Conservation (phyloP, 78 protist species). For the Monocercomonoides exilis region DNA sequence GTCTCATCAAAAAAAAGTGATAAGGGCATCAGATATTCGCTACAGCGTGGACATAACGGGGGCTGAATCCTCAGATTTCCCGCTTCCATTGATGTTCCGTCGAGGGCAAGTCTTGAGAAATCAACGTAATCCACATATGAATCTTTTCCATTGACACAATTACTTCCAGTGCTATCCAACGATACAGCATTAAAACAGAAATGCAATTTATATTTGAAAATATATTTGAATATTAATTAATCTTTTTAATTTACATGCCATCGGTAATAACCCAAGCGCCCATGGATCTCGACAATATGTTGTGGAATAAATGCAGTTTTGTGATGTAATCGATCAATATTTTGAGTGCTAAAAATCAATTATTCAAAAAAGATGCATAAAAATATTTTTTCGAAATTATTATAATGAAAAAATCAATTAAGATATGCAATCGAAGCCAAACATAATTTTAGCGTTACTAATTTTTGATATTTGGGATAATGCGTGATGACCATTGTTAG, state of each 20-base stretch:
- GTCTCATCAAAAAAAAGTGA: slow-evolving; percentile 18
- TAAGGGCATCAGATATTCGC: slow-evolving; percentile 12
- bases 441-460: neutral
- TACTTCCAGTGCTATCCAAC: neutral
- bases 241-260: neutral
- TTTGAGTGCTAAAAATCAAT: slow-evolving; percentile 12
- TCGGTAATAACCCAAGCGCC: neutral
- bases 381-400: no score
- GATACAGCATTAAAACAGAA: neutral
- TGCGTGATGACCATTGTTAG: slow-evolving; percentile 20
- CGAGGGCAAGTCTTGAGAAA: neutral
- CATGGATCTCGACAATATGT: slow-evolving; percentile 3
- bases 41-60: slow-evolving; percentile 1
- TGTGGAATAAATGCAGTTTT: neutral
- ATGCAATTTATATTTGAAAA: no score
- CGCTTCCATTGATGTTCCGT: slow-evolving; percentile 1
- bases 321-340: slow-evolving; percentile 12
- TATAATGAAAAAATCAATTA: no score
- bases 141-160: neutral
- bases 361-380: neutral
- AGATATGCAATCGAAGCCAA: no score
- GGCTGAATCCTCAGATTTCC: neutral
- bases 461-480: neutral
- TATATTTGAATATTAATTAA: neutral
- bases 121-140: neutral